These are phyloP conservation scores for Cucurbitaria berberidis DNA, from an alignment of 2,329 filamentous ascomycete species.

Conservation along the genomic window DNA sequence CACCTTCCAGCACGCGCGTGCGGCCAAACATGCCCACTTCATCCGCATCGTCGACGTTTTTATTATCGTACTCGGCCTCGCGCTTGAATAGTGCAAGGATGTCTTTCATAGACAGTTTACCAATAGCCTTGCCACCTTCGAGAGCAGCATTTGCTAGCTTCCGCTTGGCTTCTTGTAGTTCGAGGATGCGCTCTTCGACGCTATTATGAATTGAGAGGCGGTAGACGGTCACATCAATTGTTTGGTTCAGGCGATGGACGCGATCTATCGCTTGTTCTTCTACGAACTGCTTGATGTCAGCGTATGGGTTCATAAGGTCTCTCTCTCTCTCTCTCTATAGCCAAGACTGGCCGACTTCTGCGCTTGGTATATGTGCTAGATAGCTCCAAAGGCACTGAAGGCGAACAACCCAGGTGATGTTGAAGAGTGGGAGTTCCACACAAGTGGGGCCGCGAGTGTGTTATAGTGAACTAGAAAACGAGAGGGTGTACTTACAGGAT, in stretches of 20 bases:
- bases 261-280: slow-evolving; percentile 99
- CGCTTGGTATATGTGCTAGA: too few relatives aligned
- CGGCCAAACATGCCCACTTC: slow-evolving; percentile 45
- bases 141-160: slow-evolving; percentile 90
- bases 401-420: too few relatives aligned
- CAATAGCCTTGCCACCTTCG: slow-evolving; percentile 76
- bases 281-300: slow-evolving; percentile 69
- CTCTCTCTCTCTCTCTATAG: too few relatives aligned
- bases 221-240: slow-evolving; percentile 91
- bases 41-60: slow-evolving; percentile 48
- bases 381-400: too few relatives aligned
- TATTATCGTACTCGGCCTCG: slow-evolving; percentile 62
- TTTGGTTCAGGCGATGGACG: slow-evolving; percentile 97
- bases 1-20: slow-evolving; percentile 36
- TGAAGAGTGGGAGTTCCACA: too few relatives aligned
- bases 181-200: slow-evolving; percentile 94
- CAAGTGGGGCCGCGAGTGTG: neutral
- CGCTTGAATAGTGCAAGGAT: slow-evolving; percentile 88
- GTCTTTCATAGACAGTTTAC: slow-evolving; percentile 90
- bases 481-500: slow-evolving; percentile 67
- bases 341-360: too few relatives aligned
- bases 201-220: slow-evolving; percentile 86
- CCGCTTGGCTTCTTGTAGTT: slow-evolving; percentile 91
- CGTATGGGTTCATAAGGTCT: neutral
- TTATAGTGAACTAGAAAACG: neutral